A percentile compares a stretch with the other conserved stretches of the same genome.
Conservation (phyloP, 164 flowering plant genomes). For the Sedum album region DNA sequence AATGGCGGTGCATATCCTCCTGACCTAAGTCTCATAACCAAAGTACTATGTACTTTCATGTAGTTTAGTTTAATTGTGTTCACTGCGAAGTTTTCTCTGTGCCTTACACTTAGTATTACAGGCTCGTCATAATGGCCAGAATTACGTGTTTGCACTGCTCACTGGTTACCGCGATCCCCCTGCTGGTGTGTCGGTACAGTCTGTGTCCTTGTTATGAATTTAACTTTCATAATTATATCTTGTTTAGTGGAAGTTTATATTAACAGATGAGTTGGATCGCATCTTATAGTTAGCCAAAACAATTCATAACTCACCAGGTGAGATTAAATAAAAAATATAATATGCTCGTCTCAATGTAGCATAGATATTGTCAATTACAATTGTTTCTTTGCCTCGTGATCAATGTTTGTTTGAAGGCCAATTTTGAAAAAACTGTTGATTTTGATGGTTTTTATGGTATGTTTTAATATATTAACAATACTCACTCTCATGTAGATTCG, state of each 20-base stretch:
- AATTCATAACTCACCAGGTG: too few relatives aligned
- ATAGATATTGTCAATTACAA: too few relatives aligned
- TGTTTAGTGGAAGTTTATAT: not conserved
- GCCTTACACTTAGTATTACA: conserved; percentile 17
- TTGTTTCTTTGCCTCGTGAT: too few relatives aligned
- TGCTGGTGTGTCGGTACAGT: conserved; percentile 69
- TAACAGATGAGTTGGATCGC: too few relatives aligned
- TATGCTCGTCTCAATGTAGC: too few relatives aligned
- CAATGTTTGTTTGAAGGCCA: too few relatives aligned
- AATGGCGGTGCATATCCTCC: conserved; percentile 91
- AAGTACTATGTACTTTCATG: conserved; percentile 25
- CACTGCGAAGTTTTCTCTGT: not conserved
- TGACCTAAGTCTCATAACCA: conserved; percentile 74
- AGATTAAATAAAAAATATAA: too few relatives aligned
- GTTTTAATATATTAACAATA: not conserved
- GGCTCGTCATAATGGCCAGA: conserved; percentile 91
- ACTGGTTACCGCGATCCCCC: conserved; percentile 85
- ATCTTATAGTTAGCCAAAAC: too few relatives aligned
- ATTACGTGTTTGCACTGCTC: conserved; percentile 70
- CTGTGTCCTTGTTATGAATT: not conserved
- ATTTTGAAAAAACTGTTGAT: too few relatives aligned
- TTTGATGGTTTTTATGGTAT: too few relatives aligned
- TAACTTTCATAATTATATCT: not conserved
- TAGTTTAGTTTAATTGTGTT: not conserved
- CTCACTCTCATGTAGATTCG: conserved; percentile 37